Evolutionary conservation across 2,329 filamentous ascomycete species (phyloP).

Genomic region (Penicillium hordei): DNA sequence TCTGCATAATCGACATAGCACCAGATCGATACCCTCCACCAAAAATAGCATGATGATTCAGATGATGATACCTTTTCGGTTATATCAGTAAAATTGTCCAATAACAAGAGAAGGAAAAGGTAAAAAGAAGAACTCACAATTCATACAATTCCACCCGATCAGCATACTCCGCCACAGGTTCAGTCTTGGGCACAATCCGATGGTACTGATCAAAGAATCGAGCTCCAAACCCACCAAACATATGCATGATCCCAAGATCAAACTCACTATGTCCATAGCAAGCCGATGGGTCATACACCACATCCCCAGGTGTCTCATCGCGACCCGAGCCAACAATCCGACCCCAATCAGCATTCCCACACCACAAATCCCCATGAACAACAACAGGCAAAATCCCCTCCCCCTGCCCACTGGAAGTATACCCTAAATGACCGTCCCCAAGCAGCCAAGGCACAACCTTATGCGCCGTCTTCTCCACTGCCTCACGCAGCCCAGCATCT

Average conservation of each 20-base stretch:
- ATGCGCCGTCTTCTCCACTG: constrained; percentile 64
- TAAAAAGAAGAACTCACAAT: constrained; percentile 57
- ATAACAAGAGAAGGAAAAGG: not conserved
- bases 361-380: constrained; percentile 92
- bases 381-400: constrained; percentile 71
- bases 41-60: constrained; percentile 87
- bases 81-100: constrained; percentile 12
- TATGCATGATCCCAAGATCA: constrained; percentile 89
- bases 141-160: constrained; percentile 81
- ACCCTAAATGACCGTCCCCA: constrained; percentile 63
- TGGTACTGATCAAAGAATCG: constrained; percentile 78
- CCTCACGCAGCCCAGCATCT: constrained; percentile 60
- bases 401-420: constrained; percentile 41
- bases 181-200: constrained; percentile 70
- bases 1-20: constrained; percentile 77
- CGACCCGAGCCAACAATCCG: constrained; percentile 52
- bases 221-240: constrained; percentile 85
- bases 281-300: constrained; percentile 78
- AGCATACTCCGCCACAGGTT: constrained; percentile 79
- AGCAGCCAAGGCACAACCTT: constrained; percentile 75
- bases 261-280: constrained; percentile 88
- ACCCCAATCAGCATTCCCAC: constrained; percentile 73
- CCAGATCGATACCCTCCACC: constrained; percentile 74
- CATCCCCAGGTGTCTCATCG: constrained; percentile 60
- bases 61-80: constrained; percentile 70